A percentile compares a stretch with the other conserved stretches of the same genome.
phyloP scores from a whole-genome alignment of 2,329 filamentous ascomycete genomes.

The Leptographium procerum region DNA sequence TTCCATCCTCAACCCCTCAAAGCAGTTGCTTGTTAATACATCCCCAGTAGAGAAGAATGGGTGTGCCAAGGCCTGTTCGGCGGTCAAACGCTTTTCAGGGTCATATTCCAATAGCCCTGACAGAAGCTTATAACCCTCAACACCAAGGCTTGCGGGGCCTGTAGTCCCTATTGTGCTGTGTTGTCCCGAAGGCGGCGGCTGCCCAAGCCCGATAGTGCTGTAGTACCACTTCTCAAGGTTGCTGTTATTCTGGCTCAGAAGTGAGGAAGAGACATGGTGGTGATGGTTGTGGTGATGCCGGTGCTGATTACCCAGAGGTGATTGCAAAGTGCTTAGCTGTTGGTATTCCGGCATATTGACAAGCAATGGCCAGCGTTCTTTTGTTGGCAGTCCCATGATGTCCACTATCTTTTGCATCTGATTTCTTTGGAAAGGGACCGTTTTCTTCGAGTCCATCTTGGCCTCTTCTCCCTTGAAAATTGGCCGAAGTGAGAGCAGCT shows the following conservation, averaged over 20 bases:
- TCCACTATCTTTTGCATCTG: conserved; percentile 99
- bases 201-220: conserved; percentile 52
- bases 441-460: conserved; percentile 98
- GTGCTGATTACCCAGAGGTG: conserved; percentile 28
- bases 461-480: conserved; percentile 99
- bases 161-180: conserved; percentile 26
- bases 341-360: conserved; percentile 76
- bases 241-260: conserved; percentile 25
- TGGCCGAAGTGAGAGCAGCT: conserved; percentile 76
- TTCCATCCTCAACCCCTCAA: conserved; percentile 76
- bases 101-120: conserved; percentile 84
- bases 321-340: conserved; percentile 50
- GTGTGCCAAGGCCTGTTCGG: conserved; percentile 78
- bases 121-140: conserved; percentile 73
- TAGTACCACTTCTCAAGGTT: conserved; percentile 74
- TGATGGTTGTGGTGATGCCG: conserved; percentile 3
- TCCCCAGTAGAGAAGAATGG: conserved; percentile 74
- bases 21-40: conserved; percentile 70
- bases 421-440: conserved; percentile 90
- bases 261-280: neutral
- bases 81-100: conserved; percentile 76
- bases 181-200: conserved; percentile 25
- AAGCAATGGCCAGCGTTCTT: conserved; percentile 79
- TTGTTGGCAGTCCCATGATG: conserved; percentile 81
- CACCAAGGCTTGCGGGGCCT: conserved; percentile 48